A percentile compares a stretch with the other conserved stretches of the same genome.
These are phyloP conservation scores for Phytopythium aichiense DNA, from an alignment of 352 stramenopile species.

Conservation along the genomic window DNA sequence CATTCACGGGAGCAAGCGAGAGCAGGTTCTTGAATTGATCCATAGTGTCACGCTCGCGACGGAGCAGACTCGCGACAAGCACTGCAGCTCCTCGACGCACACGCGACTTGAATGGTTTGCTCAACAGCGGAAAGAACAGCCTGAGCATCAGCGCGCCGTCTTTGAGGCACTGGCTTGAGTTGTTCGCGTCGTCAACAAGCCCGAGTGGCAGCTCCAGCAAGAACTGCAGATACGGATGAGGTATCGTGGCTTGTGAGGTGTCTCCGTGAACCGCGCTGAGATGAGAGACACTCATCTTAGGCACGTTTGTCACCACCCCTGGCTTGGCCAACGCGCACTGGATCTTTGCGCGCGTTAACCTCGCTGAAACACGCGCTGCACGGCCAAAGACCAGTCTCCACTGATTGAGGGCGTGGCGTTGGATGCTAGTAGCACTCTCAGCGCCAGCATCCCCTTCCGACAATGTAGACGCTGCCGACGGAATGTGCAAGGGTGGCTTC, in stretches of 20 bases:
- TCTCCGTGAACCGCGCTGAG: not conserved
- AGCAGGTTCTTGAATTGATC: constrained; percentile 17
- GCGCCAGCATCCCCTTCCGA: no score
- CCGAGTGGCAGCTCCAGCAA: constrained; percentile 36
- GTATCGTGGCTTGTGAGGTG: not conserved
- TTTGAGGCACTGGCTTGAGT: constrained; percentile 19
- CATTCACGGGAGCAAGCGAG: constrained; percentile 23
- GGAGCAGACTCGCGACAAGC: constrained; percentile 36
- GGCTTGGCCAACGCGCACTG: constrained; percentile 34
- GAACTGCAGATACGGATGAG: constrained; percentile 40
- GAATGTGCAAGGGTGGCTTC: not conserved
- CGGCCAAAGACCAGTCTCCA: constrained; percentile 26
- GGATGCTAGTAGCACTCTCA: constrained; percentile 1
- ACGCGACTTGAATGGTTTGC: constrained; percentile 47
- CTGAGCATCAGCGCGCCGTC: constrained; percentile 44
- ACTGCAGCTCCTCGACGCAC: constrained; percentile 37
- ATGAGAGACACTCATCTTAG: not conserved
- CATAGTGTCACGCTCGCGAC: constrained; percentile 32
- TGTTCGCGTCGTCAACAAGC: constrained; percentile 6
- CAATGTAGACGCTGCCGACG: constrained; percentile 5
- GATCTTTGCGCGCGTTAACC: constrained; percentile 18
- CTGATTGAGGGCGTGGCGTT: constrained; percentile 11
- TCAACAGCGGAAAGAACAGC: constrained; percentile 35
- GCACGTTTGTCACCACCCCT: constrained; percentile 8
- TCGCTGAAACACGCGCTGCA: constrained; percentile 17